Percentiles rank a stretch among this genome's conserved stretches.
phyloP scores from a whole-genome alignment of 495 filamentous ascomycete genomes.

The Geopyxis carbonaria region DNA sequence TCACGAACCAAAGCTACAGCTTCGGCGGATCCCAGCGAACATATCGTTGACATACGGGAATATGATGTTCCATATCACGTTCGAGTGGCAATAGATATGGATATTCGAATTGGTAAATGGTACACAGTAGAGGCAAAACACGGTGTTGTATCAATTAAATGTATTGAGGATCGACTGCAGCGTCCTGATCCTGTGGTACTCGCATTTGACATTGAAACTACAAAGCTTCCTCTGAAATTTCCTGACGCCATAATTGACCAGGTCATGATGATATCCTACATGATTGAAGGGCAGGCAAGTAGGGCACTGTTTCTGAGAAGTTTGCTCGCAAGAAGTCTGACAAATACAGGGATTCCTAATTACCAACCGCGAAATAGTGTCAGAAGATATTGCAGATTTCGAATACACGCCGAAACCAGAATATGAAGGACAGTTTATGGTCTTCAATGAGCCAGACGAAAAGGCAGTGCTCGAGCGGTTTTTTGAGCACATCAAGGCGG shows the following conservation, averaged over 20 bases:
- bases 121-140: conserved; percentile 92
- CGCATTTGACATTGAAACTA: conserved; percentile 97
- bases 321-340: neutral
- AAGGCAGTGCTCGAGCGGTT: conserved; percentile 76
- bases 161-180: conserved; percentile 73
- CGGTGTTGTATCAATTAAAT: conserved; percentile 60
- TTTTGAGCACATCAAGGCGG: conserved; percentile 88
- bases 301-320: neutral
- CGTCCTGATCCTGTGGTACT: conserved; percentile 89
- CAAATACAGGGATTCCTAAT: conserved; percentile 59
- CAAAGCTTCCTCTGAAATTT: conserved; percentile 91
- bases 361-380: conserved; percentile 95
- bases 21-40: conserved; percentile 83
- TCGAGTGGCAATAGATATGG: conserved; percentile 91
- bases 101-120: conserved; percentile 94
- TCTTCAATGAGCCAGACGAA: conserved; percentile 96
- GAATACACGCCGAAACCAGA: conserved; percentile 96
- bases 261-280: conserved; percentile 99
- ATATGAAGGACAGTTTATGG: conserved; percentile 84
- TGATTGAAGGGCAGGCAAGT: conserved; percentile 94
- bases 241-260: conserved; percentile 92
- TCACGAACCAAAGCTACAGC: conserved; percentile 53
- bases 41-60: conserved; percentile 95
- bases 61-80: conserved; percentile 99
- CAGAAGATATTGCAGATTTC: conserved; percentile 93